Base-by-base conservation (phyloP, 2,329 filamentous ascomycete genomes). In the Endoconidiophora polonica region DNA sequence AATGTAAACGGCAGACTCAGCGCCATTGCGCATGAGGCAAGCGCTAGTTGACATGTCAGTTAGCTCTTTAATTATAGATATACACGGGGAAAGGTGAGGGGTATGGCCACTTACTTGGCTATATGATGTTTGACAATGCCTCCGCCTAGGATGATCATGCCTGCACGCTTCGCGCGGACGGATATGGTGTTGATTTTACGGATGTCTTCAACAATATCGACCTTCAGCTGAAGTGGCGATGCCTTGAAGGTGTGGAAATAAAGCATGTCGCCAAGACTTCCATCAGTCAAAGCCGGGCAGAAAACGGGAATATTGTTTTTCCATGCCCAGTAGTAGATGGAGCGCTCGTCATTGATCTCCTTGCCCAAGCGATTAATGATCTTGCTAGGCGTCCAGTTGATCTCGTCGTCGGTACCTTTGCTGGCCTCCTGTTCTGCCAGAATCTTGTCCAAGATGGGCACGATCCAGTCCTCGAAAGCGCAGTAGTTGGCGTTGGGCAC, bases 101-200 rank as follows among this genome's bases (percentile, higher is more conserved):
- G 20, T 36, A 12, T 5, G 20, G n/a, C 4, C 29, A 48, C 52
- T 50, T 47, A 53, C 52, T 98, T 98, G 47, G 91, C 88, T 61
- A 98, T 96, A 64, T 98, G 91, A 60, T 98, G 91, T 69, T 98
- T 98, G 59, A 98, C 76, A n/a, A 98, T 69, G 1, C 91, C 91
- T 5, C 91, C 91, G 0, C 91, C 91, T 0, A 98, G 71, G 50
- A 98, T 86, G 57, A 98, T 88, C 82, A 96, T 96, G 46, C 91
- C 91, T 0, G 86, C 83, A 49, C 86, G 73, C 66, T 87, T 86
- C 2, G 91, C 91, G 12, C 84, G 72, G 29, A 96, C 85, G 0
- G 90, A 80, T 55, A 96, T 79, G 12, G 85, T 93, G 67, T 98
- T 98, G 64, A 98, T 87, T 54, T 76, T 79, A 18, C 91, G 79